Evolutionary conservation across 306 rosid genomes (phyloP), one percentile per base, ranked within the genome.

Genomic region (Vigna hirtella): DNA sequence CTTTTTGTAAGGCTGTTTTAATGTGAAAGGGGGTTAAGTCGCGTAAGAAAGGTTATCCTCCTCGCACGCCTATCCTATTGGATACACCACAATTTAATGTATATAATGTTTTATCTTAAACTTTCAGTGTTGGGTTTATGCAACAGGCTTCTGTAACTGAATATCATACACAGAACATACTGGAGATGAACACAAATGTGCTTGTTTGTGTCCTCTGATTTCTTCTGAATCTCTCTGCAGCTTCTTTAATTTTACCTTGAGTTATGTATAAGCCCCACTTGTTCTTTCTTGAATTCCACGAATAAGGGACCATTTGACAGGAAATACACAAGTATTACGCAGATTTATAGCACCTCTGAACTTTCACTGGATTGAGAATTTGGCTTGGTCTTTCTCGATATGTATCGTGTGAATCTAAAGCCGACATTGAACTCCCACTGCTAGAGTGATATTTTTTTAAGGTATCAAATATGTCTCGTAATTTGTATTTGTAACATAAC

Each of bases 91-190:
- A 57, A 77, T 76, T 84, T 62, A 38, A 80, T 87, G 90, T 87
- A 85, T 64, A 87, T 87, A 87, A 72, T 48, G 48, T 62, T 78
- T 76, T 68, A 17, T 76, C 53, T 45, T 49, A 59, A 57, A 65
- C 70, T 76, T 80, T 58, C 48, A 17, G 63, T 49, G 5, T 49
- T 67, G 81, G 75, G 68, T 73, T 79, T 79, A 61, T 86, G 85
- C 86, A 43, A 72, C 72, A 49, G 73, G 77, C 83, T 70, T 84
- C 63, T 87, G 85, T 87, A 76, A 77, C 86, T 68, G 76, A 77
- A 73, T 71, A 53, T 75, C 51, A 5, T 71, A 62, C 72, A 81
- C 62, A 7, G 65, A 77, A 59, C 55, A 75, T 73, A 70, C 53
- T 61, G 78, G 69, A 76, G 75, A 72, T 84, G 73, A 84, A 84